A percentile compares a stretch with the other conserved stretches of the same genome.
These are phyloP conservation scores for Volvariella surrecta DNA, from an alignment of 1,284 basidiomycete genomes.

Conservation along the genomic window DNA sequence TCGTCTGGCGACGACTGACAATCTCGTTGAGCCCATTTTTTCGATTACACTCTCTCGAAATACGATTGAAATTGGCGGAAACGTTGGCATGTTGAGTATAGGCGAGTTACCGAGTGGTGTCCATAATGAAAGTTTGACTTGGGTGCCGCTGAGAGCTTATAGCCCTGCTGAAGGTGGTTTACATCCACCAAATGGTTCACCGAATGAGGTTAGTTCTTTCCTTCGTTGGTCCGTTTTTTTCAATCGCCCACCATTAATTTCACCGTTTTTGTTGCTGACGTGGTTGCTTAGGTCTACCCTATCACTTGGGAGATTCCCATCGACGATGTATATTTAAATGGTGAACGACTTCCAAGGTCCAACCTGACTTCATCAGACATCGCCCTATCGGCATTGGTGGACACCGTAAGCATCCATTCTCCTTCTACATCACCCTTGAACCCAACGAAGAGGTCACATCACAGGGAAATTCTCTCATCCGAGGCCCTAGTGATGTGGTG, in stretches of 20 bases:
- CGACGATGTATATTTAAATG: constrained; percentile 49
- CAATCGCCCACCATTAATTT: constrained; percentile 10
- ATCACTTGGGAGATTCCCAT: constrained; percentile 54
- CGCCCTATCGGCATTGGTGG: constrained; percentile 40
- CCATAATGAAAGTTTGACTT: constrained; percentile 32
- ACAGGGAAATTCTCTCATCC: constrained; percentile 47
- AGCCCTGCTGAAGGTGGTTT: constrained; percentile 32
- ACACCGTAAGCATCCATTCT: constrained; percentile 30
- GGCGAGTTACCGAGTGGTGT: constrained; percentile 41
- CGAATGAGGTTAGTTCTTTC: constrained; percentile 33
- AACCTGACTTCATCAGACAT: constrained; percentile 25
- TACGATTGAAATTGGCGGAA: constrained; percentile 41
- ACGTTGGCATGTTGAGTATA: constrained; percentile 38
- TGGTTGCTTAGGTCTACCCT: constrained; percentile 19
- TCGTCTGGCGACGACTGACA: constrained; percentile 25
- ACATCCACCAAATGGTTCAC: constrained; percentile 30
- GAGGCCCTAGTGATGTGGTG: constrained; percentile 45
- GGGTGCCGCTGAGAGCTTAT: constrained; percentile 42
- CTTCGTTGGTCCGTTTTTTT: not conserved
- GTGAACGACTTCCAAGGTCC: constrained; percentile 35
- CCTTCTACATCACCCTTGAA: constrained; percentile 3
- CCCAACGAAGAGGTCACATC: not conserved
- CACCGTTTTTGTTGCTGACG: not conserved
- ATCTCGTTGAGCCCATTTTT: constrained; percentile 29
- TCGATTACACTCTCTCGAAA: constrained; percentile 40